phyloP scores from a whole-genome alignment of 306 rosid species.

The Pachyrhizus erosus region DNA sequence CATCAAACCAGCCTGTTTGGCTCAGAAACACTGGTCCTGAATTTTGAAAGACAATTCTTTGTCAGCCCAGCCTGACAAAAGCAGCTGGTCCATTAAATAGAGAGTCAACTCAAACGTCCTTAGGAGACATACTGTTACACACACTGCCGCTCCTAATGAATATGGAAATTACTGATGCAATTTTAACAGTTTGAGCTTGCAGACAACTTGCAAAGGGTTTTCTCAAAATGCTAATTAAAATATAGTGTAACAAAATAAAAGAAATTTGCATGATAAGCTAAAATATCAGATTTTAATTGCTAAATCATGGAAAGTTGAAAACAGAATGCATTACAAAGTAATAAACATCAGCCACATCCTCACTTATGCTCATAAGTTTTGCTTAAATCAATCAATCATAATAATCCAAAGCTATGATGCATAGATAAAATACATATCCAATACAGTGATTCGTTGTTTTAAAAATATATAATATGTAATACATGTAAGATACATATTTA shows the following conservation, averaged over 20 bases:
- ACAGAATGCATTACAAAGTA: conserved; percentile 2
- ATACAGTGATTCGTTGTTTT: too few species aligned
- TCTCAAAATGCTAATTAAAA: conserved; percentile 1
- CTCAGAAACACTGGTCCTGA: background rate
- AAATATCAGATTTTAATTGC: background rate
- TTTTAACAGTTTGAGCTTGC: conserved; percentile 14
- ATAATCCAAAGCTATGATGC: conserved; percentile 20
- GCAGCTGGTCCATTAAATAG: background rate
- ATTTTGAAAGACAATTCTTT: background rate
- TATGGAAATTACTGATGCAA: conserved; percentile 12
- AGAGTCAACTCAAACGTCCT: background rate
- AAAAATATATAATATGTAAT: too few species aligned
- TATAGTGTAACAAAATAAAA: background rate
- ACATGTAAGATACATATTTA: too few species aligned
- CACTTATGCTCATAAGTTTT: background rate
- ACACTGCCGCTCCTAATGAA: conserved; percentile 3
- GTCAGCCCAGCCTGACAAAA: background rate
- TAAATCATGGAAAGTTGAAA: conserved; percentile 7
- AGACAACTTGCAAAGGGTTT: background rate
- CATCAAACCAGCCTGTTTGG: background rate
- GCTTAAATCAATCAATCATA: conserved; percentile 30
- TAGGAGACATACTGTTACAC: conserved; percentile 1
- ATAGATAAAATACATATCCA: too few species aligned
- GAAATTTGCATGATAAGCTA: conserved; percentile 1
- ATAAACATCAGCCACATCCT: conserved; percentile 25